Evolutionary conservation across 2,329 filamentous ascomycete genomes (phyloP).

Genomic region (Gremmenia infestans): DNA sequence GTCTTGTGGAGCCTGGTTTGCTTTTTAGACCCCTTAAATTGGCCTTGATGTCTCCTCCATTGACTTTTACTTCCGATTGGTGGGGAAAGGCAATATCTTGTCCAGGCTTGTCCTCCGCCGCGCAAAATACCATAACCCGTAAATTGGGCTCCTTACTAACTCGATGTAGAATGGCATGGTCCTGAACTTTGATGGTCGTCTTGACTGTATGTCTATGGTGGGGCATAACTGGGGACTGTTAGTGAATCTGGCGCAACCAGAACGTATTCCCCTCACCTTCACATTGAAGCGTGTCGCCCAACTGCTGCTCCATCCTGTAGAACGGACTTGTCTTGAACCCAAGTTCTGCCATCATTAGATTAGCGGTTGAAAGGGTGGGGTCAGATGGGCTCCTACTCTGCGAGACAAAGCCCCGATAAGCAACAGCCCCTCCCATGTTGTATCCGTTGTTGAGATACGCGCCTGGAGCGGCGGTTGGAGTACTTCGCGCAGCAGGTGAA

Average conservation of each 20-base stretch:
- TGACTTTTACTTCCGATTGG: slow-evolving; percentile 88
- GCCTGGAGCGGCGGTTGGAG: slow-evolving; percentile 5
- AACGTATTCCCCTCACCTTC: slow-evolving; percentile 55
- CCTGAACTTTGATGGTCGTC: slow-evolving; percentile 52
- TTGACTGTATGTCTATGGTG: slow-evolving; percentile 41
- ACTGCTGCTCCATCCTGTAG: slow-evolving; percentile 62
- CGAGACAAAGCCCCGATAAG: not conserved
- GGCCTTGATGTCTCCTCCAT: slow-evolving; percentile 81
- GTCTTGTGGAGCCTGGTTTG: slow-evolving; percentile 88
- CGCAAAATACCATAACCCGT: slow-evolving; percentile 80
- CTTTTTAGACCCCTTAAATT: slow-evolving; percentile 94
- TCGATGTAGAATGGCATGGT: slow-evolving; percentile 36
- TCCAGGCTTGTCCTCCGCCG: slow-evolving; percentile 53
- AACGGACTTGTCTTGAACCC: slow-evolving; percentile 79
- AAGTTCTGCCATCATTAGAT: slow-evolving; percentile 28
- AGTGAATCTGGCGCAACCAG: slow-evolving; percentile 5
- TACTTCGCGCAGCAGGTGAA: slow-evolving; percentile 12
- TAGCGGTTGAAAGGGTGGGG: not conserved
- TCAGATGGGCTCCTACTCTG: slow-evolving; percentile 1
- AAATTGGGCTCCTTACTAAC: slow-evolving; percentile 32
- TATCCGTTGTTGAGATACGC: slow-evolving; percentile 6
- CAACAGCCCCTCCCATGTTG: slow-evolving; percentile 13
- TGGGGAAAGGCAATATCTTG: slow-evolving; percentile 87
- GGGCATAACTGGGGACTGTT: slow-evolving; percentile 26
- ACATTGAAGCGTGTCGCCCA: slow-evolving; percentile 63